These are phyloP conservation scores for Quercus robur DNA, from an alignment of 306 rosid genomes.

Conservation along the genomic window DNA sequence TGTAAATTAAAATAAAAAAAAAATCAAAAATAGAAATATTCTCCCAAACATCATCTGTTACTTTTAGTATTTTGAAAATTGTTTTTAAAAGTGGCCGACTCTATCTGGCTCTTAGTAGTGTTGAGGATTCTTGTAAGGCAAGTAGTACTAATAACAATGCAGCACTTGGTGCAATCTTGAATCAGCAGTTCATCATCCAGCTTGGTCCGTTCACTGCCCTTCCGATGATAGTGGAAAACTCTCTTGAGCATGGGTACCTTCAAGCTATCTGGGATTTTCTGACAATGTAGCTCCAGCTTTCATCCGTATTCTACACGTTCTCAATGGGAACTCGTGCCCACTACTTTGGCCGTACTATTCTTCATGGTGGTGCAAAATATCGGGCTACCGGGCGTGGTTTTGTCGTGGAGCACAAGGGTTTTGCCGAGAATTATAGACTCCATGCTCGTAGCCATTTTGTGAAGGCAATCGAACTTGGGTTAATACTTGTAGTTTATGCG, in stretches of 20 bases:
- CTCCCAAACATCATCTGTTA: no score
- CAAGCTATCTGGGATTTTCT: slow-evolving; percentile 77
- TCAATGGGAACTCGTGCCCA: slow-evolving; percentile 45
- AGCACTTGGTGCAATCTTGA: slow-evolving; percentile 63
- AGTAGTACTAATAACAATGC: slow-evolving; percentile 34
- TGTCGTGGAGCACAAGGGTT: no score
- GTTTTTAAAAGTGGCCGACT: slow-evolving; percentile 39
- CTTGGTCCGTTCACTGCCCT: slow-evolving; percentile 81
- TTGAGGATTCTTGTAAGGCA: slow-evolving; percentile 53
- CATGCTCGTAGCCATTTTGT: no score
- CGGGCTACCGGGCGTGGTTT: no score
- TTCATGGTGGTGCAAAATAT: no score
- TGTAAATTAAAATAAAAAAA: no score
- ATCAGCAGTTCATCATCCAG: slow-evolving; percentile 76
- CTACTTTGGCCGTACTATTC: no score
- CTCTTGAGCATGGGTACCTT: slow-evolving; percentile 79
- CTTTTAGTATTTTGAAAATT: no score
- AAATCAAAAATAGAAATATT: no score
- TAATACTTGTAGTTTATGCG: slow-evolving; percentile 41
- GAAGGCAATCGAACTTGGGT: no score
- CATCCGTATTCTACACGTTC: slow-evolving; percentile 84
- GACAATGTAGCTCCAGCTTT: slow-evolving; percentile 87
- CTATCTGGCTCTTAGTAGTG: slow-evolving; percentile 74
- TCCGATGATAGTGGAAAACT: slow-evolving; percentile 87
- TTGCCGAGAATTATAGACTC: no score